Evolutionary conservation across 2,329 filamentous ascomycete species (phyloP), one percentile per base, ranked within the genome.

Genomic region (Chaetomiaceae sp.): DNA sequence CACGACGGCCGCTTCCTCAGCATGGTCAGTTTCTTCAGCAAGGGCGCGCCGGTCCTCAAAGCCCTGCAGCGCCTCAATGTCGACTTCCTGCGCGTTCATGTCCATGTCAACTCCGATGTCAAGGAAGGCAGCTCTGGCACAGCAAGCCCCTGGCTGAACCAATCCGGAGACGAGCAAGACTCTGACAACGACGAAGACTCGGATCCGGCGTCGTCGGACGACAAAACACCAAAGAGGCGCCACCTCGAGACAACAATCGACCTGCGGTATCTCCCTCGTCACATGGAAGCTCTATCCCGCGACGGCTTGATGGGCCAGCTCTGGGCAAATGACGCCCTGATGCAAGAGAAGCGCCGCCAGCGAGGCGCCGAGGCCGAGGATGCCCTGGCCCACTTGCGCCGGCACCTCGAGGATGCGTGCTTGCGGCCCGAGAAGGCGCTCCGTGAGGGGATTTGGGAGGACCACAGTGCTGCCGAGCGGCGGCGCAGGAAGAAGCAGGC

Each of bases 341-440:
- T 60, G 9, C 54, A 55, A n/a, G 41, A 58, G 7, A 16, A 44
- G 43, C 57, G 56, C 3, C 38, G 14, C 3, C 45, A 53, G 20
- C 46, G 34, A 19, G 59, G 56, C 34, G 44, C 39, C 13, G 35
- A 42, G 19, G 55, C 42, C 9, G 48, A 48, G 44, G 31, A 35
- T 17, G 31, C 9, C 1, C 44, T 58, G 10, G 45, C 35, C 9
- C 50, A 44, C 4, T 48, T 69, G 27, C 49, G 56, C 20, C 27
- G 30, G 17, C 60, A 59, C 6, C 54, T 69, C 34, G 45, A 59
- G 38, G 41, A 38, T 2, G 60, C 65, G 1, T 63, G 58, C 8
- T 5, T 39, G 2, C 7, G 49, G 3, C 58, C 62, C 2, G 49
- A 58, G 7, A 8, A 48, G 33, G 62, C 60, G 10, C 27, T 64